Percentiles rank a stretch among this genome's conserved stretches.
These are phyloP conservation scores for Ambrosia artemisiifolia DNA, from an alignment of 129 eudicot genomes.

Conservation along the genomic window DNA sequence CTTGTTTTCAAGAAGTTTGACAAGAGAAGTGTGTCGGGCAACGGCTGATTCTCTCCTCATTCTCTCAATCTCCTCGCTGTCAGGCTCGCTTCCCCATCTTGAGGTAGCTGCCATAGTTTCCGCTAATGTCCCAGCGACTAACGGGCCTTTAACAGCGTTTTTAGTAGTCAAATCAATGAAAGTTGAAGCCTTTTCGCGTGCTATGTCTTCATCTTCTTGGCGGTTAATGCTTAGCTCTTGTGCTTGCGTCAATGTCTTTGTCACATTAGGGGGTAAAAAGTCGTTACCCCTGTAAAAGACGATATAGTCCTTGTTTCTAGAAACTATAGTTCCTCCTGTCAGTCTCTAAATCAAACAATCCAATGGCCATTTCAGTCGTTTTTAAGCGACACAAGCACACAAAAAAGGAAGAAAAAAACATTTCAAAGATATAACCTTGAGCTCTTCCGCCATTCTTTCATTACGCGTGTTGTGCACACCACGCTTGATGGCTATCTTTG, in stretches of 20 bases:
- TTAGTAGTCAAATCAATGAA: slow-evolving; percentile 38
- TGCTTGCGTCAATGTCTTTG: slow-evolving; percentile 53
- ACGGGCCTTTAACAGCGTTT: slow-evolving; percentile 32
- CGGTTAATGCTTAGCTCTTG: slow-evolving; percentile 42
- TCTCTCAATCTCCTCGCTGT: slow-evolving; percentile 47
- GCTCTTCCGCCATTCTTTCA: slow-evolving; percentile 95
- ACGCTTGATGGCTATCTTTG: slow-evolving; percentile 89
- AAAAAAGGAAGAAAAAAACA: background rate
- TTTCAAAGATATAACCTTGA: slow-evolving; percentile 48
- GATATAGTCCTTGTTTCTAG: slow-evolving; percentile 87
- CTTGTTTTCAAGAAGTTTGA: slow-evolving; percentile 66
- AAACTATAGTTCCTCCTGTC: slow-evolving; percentile 91
- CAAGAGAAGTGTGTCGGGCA: slow-evolving; percentile 74
- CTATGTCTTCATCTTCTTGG: slow-evolving; percentile 80
- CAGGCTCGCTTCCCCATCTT: slow-evolving; percentile 72
- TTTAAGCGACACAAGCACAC: background rate
- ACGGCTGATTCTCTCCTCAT: slow-evolving; percentile 69
- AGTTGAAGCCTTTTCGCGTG: slow-evolving; percentile 51
- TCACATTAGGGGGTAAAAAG: slow-evolving; percentile 72
- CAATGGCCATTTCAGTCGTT: slow-evolving; percentile 9
- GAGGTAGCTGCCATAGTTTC: slow-evolving; percentile 88
- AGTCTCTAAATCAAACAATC: slow-evolving; percentile 49
- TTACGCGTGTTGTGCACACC: slow-evolving; percentile 81
- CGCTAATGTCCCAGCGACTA: slow-evolving; percentile 88
- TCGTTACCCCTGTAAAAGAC: slow-evolving; percentile 95